Evolutionary conservation across 1,284 basidiomycete genomes (phyloP).

Genomic region (Gomphus bonarii): DNA sequence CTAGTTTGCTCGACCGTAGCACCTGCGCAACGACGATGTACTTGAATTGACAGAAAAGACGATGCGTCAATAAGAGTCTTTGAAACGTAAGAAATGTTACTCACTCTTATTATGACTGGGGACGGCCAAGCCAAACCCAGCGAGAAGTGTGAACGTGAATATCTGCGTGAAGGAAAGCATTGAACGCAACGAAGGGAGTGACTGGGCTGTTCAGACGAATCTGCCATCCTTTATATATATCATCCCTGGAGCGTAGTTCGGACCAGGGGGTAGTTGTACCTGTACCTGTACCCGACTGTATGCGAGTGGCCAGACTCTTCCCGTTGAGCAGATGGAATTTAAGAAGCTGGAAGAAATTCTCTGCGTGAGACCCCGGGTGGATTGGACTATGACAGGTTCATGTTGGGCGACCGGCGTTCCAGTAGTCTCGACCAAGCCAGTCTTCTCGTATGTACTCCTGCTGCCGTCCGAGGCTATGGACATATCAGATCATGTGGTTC

Average conservation of each 20-base stretch:
- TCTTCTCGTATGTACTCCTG: neutral
- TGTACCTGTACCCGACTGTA: neutral
- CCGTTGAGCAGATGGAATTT: neutral
- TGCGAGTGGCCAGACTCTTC: neutral
- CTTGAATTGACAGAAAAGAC: neutral
- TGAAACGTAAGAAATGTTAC: neutral
- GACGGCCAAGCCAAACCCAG: neutral
- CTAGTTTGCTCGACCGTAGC: neutral
- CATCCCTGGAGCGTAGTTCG: neutral
- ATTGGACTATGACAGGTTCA: neutral
- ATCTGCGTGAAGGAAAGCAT: constrained; percentile 1
- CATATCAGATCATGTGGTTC: neutral
- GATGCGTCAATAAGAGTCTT: neutral
- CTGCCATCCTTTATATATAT: neutral
- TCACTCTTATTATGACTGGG: neutral
- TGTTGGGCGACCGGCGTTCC: neutral
- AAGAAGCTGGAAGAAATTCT: neutral
- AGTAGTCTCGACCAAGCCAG: neutral
- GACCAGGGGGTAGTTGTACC: neutral
- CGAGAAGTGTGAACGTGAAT: neutral
- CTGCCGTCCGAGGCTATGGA: neutral
- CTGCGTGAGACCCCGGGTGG: neutral
- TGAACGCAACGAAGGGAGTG: neutral
- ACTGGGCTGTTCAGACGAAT: neutral
- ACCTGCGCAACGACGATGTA: neutral